Evolutionary conservation across 805 yeast species (phyloP), one percentile per base, ranked within the genome.

Genomic region (Suhomyces canberraensis): DNA sequence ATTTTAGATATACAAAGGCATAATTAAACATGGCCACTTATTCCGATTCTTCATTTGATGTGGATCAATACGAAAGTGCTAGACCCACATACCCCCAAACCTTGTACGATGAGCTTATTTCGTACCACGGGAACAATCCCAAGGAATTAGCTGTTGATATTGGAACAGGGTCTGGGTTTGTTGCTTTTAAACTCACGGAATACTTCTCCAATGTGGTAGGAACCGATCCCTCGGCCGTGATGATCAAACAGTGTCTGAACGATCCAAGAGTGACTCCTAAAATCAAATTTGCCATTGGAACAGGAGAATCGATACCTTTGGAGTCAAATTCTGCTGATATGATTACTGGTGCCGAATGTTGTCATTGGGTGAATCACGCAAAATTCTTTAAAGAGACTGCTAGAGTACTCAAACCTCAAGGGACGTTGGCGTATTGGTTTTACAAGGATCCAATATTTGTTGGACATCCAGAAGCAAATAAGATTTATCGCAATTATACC

Each of bases 131-230:
- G 11, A 60, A 56, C 4, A 54, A 47, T 2, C 26, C 29, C 3
- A 36, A 29, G 9, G 31, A 31, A 4, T 16, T 24, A 9, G 74
- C 79, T 2, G 53, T 85, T 9, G 96, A 88, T 59, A 61, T 82
- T 3, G 95, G 93, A 0, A 82, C 89, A 56, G 95, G 95, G 0
- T 76, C 93, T 0, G 95, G 95, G 0, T 78, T 78, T 42, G 91
- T 82, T 1, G 73, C 90, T 0, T 66, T 72, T 40, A 76, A 78
- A 28, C 51, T 81, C 25, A 47, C 70, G 3, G 45, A 58, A 1
- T 55, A 61, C 33, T 78, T 80, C 46, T 53, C 66, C n/a, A 45
- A 58, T 14, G 76, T 78, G 1, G 61, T 79, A 18, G 95, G 91
- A 1, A 63, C 79, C 1, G 95, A 85, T 53, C 62, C 75, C 2